phyloP scores from a whole-genome alignment of 306 rosid species.

The Fragaria iinumae region DNA sequence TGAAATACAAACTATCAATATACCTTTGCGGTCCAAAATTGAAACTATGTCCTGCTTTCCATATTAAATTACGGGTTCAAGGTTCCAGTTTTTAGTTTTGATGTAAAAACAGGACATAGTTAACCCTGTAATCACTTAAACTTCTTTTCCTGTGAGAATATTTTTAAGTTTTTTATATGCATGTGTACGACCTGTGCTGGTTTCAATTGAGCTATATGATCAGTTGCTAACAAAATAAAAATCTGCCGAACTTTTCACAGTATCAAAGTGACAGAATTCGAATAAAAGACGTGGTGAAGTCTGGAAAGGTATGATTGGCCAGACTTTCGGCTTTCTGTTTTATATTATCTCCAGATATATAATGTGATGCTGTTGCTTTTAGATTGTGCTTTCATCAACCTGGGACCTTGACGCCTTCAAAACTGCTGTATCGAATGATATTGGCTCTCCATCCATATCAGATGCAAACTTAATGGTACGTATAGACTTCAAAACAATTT shows the following conservation, averaged over 20 bases:
- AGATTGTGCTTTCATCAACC: conserved; percentile 57
- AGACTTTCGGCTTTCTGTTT: conserved; percentile 23
- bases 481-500: conserved; percentile 6
- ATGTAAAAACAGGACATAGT: not conserved
- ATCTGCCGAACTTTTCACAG: conserved; percentile 44
- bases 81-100: not conserved
- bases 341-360: conserved; percentile 23
- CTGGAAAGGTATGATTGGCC: conserved; percentile 65
- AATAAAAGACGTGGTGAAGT: conserved; percentile 77
- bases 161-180: not conserved
- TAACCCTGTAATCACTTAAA: not conserved
- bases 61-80: not conserved
- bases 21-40: conserved; percentile 7
- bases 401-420: conserved; percentile 72
- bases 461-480: conserved; percentile 73
- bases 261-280: conserved; percentile 69
- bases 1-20: conserved; percentile 4
- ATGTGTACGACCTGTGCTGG: not conserved
- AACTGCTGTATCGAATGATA: conserved; percentile 50
- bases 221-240: conserved; percentile 20
- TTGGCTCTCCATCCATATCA: conserved; percentile 53
- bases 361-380: conserved; percentile 26
- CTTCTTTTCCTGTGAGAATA: not conserved
- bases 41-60: not conserved
- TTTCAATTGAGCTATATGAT: not conserved